phyloP scores from a whole-genome alignment of 2,329 filamentous ascomycete species.

The Penicillium sp. region DNA sequence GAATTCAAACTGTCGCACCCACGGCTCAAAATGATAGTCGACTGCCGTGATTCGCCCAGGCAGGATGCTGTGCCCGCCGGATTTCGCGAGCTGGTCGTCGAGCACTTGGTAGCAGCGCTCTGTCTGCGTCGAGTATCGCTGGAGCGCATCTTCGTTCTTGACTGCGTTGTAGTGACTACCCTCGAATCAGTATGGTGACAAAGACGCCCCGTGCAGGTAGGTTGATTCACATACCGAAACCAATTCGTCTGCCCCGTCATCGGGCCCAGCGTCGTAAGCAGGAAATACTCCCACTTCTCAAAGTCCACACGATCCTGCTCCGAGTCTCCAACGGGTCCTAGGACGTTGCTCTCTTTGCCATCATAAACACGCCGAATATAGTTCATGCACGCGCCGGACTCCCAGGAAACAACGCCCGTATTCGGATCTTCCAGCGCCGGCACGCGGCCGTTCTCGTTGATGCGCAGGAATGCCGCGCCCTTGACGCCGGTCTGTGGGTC shows the following conservation, averaged over 20 bases:
- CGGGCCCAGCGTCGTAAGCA: constrained; percentile 47
- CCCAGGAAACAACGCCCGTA: constrained; percentile 45
- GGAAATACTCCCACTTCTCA: constrained; percentile 54
- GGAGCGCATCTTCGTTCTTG: constrained; percentile 50
- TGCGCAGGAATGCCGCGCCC: constrained; percentile 37
- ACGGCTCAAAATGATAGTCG: constrained; percentile 50
- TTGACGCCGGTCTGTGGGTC: constrained; percentile 14
- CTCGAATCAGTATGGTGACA: not conserved
- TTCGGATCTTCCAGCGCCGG: constrained; percentile 46
- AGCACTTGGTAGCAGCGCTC: constrained; percentile 50
- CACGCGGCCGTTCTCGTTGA: constrained; percentile 53
- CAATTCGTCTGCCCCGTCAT: constrained; percentile 50
- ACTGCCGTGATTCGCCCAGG: constrained; percentile 44
- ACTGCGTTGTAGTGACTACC: constrained; percentile 43
- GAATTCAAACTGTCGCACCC: constrained; percentile 45
- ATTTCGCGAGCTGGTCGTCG: constrained; percentile 48
- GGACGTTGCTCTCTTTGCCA: constrained; percentile 27
- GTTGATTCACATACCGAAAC: constrained; percentile 34
- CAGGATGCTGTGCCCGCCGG: constrained; percentile 43
- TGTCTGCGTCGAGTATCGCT: constrained; percentile 46
- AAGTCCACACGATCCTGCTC: constrained; percentile 50
- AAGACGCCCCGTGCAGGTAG: no score
- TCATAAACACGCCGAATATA: constrained; percentile 50
- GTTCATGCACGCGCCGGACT: constrained; percentile 47
- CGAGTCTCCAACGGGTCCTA: constrained; percentile 39